These are phyloP conservation scores for Tuber indicum DNA, from an alignment of 495 filamentous ascomycete genomes.

Conservation along the genomic window DNA sequence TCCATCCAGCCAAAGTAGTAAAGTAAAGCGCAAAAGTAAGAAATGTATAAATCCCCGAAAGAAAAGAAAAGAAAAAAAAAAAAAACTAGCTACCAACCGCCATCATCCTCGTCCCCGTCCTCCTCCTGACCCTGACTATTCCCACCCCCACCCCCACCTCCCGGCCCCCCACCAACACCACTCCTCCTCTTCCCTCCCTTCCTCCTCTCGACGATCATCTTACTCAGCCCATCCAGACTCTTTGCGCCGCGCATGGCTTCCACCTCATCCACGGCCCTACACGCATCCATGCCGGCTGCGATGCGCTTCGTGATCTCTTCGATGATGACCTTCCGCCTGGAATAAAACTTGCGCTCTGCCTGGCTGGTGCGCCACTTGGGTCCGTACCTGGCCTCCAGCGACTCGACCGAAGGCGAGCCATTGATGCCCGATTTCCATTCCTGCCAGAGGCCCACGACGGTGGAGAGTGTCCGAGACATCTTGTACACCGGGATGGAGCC, in stretches of 20 bases:
- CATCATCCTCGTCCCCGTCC: neutral
- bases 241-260: conserved; percentile 31
- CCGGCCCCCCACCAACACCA: conserved; percentile 10
- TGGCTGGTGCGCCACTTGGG: conserved; percentile 37
- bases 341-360: conserved; percentile 40
- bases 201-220: conserved; percentile 35
- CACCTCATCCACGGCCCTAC: conserved; percentile 28
- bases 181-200: conserved; percentile 8
- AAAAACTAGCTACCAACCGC: neutral
- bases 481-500: conserved; percentile 28
- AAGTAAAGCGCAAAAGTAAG: neutral
- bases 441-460: conserved; percentile 34
- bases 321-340: conserved; percentile 38
- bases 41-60: neutral
- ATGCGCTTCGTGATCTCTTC: conserved; percentile 39
- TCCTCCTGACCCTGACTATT: conserved; percentile 6
- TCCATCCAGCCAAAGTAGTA: neutral
- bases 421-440: conserved; percentile 33
- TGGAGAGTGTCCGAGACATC: conserved; percentile 36
- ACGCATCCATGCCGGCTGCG: conserved; percentile 17
- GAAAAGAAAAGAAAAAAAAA: neutral
- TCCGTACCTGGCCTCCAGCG: conserved; percentile 32
- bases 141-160: conserved; percentile 17
- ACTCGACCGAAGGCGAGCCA: conserved; percentile 27
- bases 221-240: conserved; percentile 36